Conservation (phyloP, 768 basidiomycete genomes). For the Kwoniella europaea region DNA sequence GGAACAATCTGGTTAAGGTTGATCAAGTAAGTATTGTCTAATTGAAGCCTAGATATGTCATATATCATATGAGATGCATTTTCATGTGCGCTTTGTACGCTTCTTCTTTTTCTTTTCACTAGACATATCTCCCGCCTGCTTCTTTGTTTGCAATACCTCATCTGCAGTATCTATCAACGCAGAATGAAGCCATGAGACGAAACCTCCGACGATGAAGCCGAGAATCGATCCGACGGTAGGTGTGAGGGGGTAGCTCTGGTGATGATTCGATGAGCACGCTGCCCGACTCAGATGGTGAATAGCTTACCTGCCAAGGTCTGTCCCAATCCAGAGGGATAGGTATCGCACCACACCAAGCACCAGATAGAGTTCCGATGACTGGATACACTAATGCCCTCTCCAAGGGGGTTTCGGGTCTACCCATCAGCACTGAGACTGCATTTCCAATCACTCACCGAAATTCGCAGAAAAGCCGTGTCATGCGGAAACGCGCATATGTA, state of each 20-base stretch:
- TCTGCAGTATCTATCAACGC: slow-evolving; percentile 21
- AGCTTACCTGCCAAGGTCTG: slow-evolving; percentile 88
- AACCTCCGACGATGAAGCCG: slow-evolving; percentile 46
- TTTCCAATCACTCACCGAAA: slow-evolving; percentile 67
- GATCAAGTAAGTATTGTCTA: slow-evolving; percentile 24
- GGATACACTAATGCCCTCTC: slow-evolving; percentile 84
- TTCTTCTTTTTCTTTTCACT: slow-evolving; percentile 14
- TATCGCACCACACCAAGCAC: slow-evolving; percentile 79
- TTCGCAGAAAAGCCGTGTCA: slow-evolving; percentile 81
- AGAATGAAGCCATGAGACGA: slow-evolving; percentile 32
- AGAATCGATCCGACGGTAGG: slow-evolving; percentile 36
- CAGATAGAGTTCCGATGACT: slow-evolving; percentile 70
- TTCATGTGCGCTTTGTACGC: slow-evolving; percentile 8
- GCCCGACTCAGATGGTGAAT: slow-evolving; percentile 13
- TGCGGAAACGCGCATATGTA: slow-evolving; percentile 67
- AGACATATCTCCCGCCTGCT: background rate
- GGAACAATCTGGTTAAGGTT: slow-evolving; percentile 57
- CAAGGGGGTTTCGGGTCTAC: slow-evolving; percentile 64
- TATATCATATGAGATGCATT: slow-evolving; percentile 1
- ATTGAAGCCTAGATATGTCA: background rate
- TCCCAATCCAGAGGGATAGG: slow-evolving; percentile 96
- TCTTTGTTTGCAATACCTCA: slow-evolving; percentile 10
- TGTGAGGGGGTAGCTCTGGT: slow-evolving; percentile 50
- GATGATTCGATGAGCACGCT: too few species aligned
- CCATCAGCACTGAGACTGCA: slow-evolving; percentile 57